These are phyloP conservation scores for Leersia perrieri DNA, from an alignment of 176 grass and related monocot genomes.

Conservation along the genomic window DNA sequence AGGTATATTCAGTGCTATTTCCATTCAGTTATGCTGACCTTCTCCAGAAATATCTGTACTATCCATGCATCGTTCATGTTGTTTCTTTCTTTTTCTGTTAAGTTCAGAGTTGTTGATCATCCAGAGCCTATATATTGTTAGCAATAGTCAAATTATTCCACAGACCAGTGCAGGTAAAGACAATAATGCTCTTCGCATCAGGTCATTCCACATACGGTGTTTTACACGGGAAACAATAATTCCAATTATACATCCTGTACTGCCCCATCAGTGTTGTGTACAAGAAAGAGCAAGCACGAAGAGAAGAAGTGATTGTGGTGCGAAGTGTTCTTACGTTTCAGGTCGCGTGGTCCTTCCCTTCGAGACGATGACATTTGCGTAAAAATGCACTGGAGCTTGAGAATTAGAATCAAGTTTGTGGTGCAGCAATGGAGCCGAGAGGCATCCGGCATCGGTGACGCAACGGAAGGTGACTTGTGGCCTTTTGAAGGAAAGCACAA, in stretches of 20 bases:
- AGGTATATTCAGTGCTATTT: not conserved
- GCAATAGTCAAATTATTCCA: no score
- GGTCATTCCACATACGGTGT: no score
- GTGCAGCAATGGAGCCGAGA: not conserved
- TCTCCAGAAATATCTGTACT: not conserved
- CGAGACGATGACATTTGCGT: not conserved
- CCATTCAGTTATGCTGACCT: not conserved
- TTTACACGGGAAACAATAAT: no score
- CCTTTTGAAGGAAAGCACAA: not conserved
- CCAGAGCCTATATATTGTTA: no score
- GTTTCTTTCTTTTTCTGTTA: constrained; percentile 39
- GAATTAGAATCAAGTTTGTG: not conserved
- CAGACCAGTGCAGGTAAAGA: no score
- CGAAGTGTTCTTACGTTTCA: not conserved
- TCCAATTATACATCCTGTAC: no score
- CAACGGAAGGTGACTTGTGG: not conserved
- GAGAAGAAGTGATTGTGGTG: not conserved
- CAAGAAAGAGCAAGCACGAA: no score
- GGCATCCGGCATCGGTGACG: not conserved
- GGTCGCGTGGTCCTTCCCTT: not conserved
- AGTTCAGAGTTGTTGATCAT: constrained; percentile 72
- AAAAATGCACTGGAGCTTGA: not conserved
- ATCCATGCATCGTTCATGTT: not conserved
- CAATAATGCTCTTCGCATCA: no score
- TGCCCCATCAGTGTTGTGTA: no score